Percentiles rank a stretch among this genome's conserved stretches.
Evolutionary conservation across 208 protist species (phyloP).

Genomic region (Crithidia thermophila): DNA sequence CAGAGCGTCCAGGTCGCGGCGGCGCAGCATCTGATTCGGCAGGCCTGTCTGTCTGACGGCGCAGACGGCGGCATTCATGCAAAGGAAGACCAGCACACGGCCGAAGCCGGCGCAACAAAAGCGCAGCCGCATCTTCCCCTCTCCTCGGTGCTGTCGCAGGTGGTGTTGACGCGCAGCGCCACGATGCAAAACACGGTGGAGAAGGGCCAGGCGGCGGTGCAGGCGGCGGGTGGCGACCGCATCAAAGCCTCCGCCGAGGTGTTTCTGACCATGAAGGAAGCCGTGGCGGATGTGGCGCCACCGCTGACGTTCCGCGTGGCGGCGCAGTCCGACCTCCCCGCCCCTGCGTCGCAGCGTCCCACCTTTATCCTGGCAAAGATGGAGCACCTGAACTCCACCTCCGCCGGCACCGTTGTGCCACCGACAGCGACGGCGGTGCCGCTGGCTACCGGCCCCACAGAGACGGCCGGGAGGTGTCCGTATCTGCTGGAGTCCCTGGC

Average conservation of each 20-base stretch:
- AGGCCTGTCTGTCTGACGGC: not conserved
- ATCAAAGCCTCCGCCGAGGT: slow-evolving; percentile 9
- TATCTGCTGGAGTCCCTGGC: slow-evolving; percentile 57
- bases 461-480: slow-evolving; percentile 16
- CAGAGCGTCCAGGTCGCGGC: slow-evolving; percentile 31
- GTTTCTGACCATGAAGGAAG: slow-evolving; percentile 20
- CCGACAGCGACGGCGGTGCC: not conserved
- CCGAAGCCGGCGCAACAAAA: not conserved
- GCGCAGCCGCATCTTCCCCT: not conserved
- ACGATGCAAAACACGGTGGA: not conserved
- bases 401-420: not conserved
- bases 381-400: slow-evolving; percentile 62
- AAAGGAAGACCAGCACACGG: not conserved
- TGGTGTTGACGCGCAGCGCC: slow-evolving; percentile 15
- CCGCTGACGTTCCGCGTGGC: slow-evolving; percentile 18
- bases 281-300: not conserved
- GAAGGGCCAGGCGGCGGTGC: slow-evolving; percentile 12
- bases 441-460: not conserved
- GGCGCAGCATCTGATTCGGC: slow-evolving; percentile 16
- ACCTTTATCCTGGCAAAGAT: slow-evolving; percentile 66
- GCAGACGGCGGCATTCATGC: not conserved
- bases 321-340: not conserved
- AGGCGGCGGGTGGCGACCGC: slow-evolving; percentile 12
- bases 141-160: not conserved
- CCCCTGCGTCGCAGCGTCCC: too few species aligned